A percentile compares a stretch with the other conserved stretches of the same genome.
Conservation (phyloP, 176 grass and related monocot genomes). For the Aegilops speltoides region DNA sequence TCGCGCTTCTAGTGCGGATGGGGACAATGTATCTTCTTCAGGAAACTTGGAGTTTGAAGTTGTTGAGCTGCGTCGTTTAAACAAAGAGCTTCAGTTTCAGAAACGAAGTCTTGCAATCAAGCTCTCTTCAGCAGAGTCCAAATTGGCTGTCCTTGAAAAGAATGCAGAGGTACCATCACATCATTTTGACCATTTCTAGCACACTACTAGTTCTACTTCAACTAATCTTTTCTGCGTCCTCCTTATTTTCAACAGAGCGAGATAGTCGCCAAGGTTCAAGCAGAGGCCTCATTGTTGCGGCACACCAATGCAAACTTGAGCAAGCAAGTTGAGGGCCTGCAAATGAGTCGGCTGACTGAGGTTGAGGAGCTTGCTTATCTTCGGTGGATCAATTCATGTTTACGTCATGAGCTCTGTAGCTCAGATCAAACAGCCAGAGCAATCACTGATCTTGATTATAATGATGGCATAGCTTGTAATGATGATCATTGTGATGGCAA, state of each 20-base stretch:
- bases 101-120: constrained; percentile 84
- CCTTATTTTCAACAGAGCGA: constrained; percentile 61
- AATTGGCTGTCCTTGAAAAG: constrained; percentile 75
- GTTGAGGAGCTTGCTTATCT: constrained; percentile 99
- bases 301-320: constrained; percentile 89
- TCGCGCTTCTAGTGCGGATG: constrained; percentile 10
- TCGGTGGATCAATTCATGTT: constrained; percentile 96
- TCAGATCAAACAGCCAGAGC: constrained; percentile 66
- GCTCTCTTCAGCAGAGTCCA: constrained; percentile 92
- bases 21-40: constrained; percentile 41
- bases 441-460: constrained; percentile 44
- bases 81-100: constrained; percentile 97
- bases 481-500: constrained; percentile 35
- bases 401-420: constrained; percentile 83
- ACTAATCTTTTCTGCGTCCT: constrained; percentile 25
- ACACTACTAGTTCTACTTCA: neutral
- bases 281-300: constrained; percentile 76
- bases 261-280: constrained; percentile 93
- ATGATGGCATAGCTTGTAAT: constrained; percentile 24
- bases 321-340: constrained; percentile 97
- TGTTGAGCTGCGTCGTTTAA: constrained; percentile 78
- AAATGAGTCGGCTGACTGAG: constrained; percentile 91
- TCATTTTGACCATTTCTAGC: constrained; percentile 22
- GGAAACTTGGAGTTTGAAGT: constrained; percentile 83
- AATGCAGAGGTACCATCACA: constrained; percentile 70